Base-by-base conservation (phyloP, 441 rosid genomes). In the Adansonia madagascariensis region DNA sequence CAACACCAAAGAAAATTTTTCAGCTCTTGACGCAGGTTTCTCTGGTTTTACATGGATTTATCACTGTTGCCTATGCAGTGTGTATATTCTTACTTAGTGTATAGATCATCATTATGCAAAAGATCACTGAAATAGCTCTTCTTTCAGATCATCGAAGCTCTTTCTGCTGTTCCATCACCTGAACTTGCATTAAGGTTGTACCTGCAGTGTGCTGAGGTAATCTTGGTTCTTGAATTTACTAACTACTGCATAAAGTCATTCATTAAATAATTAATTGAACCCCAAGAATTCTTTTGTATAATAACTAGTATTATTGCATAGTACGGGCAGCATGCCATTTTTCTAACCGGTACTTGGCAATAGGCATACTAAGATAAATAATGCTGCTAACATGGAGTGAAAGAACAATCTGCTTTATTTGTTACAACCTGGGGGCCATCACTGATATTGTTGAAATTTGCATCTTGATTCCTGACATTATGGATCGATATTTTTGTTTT, bases 151-250 rank as follows among this genome's bases (percentile, higher is more conserved):
- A 83, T 91, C 44, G 96, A 91, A 82, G 89, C 82, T 67, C 88
- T 91, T 66, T 87, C 88, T 64, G 83, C 83, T 73, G 84, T 90
- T 80, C 90, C 89, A 69, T 86, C 87, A 68, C 92, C 94, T 82
- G 96, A 91, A 73, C 77, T 90, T 78, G 94, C 96, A 53, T 85
- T 91, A 82, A 83, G 96, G 81, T 84, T 91, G 83, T 90, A 90
- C 80, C 85, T 91, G 76, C 92, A 90, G 63, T 90, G 96, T 80
- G 94, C 92, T 63, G 96, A 91, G 94, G 94, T 91, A 88, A 85
- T 66, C 63, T 18, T 15, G 46, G 39, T 39, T 73, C 72, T 66
- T n/a, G 44, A 74, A 44, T 52, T 14, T 56, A 17, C 20, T 22
- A 10, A 14, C 41, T 46, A 55, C 59, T 46, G 55, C 67, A 63